phyloP scores from a whole-genome alignment of 2,329 filamentous ascomycete species.

The Venturia effusa region DNA sequence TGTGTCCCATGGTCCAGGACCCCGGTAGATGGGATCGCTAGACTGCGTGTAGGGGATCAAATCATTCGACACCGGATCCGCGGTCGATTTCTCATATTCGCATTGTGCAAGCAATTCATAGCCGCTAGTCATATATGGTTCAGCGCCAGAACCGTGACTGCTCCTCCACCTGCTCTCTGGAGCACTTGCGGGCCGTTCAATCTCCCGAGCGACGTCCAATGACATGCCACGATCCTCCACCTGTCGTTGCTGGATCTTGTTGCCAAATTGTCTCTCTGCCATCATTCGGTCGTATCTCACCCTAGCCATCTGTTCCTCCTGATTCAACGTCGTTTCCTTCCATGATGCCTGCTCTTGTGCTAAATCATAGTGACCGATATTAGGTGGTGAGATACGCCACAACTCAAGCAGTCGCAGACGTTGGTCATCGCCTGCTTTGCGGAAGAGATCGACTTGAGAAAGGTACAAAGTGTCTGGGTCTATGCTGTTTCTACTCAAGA shows the following conservation, averaged over 20 bases:
- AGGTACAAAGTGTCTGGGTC: conserved; percentile 58
- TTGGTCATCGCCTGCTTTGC: conserved; percentile 60
- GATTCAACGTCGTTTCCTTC: conserved; percentile 44
- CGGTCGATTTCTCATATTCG: conserved; percentile 47
- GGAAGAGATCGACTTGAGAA: conserved; percentile 70
- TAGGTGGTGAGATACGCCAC: conserved; percentile 71
- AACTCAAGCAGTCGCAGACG: conserved; percentile 67
- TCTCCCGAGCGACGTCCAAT: background rate
- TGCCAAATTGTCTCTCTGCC: conserved; percentile 11
- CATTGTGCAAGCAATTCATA: conserved; percentile 60
- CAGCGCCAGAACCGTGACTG: conserved; percentile 31
- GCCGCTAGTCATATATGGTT: conserved; percentile 77
- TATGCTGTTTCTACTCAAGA: conserved; percentile 57
- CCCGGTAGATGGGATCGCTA: conserved; percentile 59
- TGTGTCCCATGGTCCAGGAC: conserved; percentile 33
- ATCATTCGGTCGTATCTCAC: conserved; percentile 47
- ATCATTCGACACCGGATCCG: conserved; percentile 19
- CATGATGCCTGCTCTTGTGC: conserved; percentile 47
- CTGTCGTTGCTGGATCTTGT: background rate
- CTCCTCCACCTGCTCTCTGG: background rate
- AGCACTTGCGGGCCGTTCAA: background rate
- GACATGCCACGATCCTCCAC: background rate
- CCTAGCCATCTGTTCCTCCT: conserved; percentile 44
- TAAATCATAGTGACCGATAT: conserved; percentile 39
- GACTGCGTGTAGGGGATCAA: conserved; percentile 41